These are phyloP conservation scores for Zygosaccharomyces bisporus DNA, from an alignment of 805 yeast species.

Conservation along the genomic window DNA sequence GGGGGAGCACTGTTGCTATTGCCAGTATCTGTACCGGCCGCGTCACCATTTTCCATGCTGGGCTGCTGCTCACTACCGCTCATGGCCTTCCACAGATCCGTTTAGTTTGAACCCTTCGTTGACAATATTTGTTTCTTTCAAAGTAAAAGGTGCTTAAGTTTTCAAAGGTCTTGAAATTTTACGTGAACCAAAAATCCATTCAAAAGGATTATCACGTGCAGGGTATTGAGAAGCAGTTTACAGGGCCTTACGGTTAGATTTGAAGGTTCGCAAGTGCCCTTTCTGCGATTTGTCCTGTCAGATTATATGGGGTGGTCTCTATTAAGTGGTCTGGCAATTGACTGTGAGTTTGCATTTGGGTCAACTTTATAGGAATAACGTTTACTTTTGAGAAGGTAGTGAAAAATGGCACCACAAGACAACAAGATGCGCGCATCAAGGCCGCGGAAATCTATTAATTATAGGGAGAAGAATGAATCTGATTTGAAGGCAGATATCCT, in stretches of 20 bases:
- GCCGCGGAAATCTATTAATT: constrained; percentile 11
- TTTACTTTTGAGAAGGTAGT: background rate
- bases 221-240: background rate
- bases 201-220: background rate
- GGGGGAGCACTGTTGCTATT: constrained; percentile 22
- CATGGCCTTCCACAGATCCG: constrained; percentile 2
- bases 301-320: background rate
- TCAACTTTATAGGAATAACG: background rate
- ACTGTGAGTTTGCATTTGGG: background rate
- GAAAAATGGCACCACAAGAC: background rate
- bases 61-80: constrained; percentile 13
- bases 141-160: constrained; percentile 1
- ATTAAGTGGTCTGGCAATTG: background rate
- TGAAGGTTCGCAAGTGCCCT: background rate
- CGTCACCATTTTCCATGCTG: constrained; percentile 8
- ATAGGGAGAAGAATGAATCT: constrained; percentile 31
- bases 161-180: constrained; percentile 3
- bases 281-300: background rate
- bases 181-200: constrained; percentile 1
- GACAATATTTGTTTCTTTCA: background rate
- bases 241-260: background rate
- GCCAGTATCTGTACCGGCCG: constrained; percentile 8
- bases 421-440: constrained; percentile 1
- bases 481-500: constrained; percentile 27
- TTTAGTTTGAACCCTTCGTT: background rate